These are phyloP conservation scores for Trypethelium eluteriae DNA, from an alignment of 495 filamentous ascomycete genomes.

Conservation along the genomic window DNA sequence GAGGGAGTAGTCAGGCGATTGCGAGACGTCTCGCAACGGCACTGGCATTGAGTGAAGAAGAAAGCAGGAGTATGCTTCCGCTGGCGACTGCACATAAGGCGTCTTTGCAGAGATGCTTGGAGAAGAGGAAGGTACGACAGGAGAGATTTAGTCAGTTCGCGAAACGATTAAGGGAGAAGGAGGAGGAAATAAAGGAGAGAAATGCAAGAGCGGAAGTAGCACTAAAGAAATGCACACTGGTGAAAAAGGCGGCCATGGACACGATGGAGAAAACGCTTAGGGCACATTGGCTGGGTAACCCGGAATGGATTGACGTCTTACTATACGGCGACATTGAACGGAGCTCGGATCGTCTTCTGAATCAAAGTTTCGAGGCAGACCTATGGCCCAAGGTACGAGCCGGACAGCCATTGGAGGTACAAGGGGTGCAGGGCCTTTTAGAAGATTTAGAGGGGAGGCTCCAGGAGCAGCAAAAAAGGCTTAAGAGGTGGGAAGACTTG, in stretches of 20 bases:
- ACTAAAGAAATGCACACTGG: slow-evolving; percentile 29
- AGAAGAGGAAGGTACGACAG: slow-evolving; percentile 49
- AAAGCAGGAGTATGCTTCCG: slow-evolving; percentile 54
- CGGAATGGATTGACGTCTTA: slow-evolving; percentile 59
- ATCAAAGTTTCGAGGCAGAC: slow-evolving; percentile 50
- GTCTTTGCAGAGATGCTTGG: slow-evolving; percentile 48
- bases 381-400: slow-evolving; percentile 57
- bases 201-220: slow-evolving; percentile 29
- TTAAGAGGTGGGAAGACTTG: slow-evolving; percentile 68
- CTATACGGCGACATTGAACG: slow-evolving; percentile 55
- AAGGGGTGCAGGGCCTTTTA: slow-evolving; percentile 49
- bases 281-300: slow-evolving; percentile 67
- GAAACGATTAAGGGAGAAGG: slow-evolving; percentile 49
- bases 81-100: slow-evolving; percentile 66
- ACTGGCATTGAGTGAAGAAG: slow-evolving; percentile 48
- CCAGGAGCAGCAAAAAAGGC: slow-evolving; percentile 50
- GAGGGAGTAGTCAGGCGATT: slow-evolving; percentile 35
- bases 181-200: slow-evolving; percentile 38
- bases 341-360: slow-evolving; percentile 55
- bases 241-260: slow-evolving; percentile 37
- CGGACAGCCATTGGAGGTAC: slow-evolving; percentile 45
- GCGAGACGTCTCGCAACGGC: slow-evolving; percentile 58
- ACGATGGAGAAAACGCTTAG: slow-evolving; percentile 47
- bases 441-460: slow-evolving; percentile 60
- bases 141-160: slow-evolving; percentile 50